Conservation (phyloP, 163 green algal genomes). For the Trebouxiophyceae sp. region DNA sequence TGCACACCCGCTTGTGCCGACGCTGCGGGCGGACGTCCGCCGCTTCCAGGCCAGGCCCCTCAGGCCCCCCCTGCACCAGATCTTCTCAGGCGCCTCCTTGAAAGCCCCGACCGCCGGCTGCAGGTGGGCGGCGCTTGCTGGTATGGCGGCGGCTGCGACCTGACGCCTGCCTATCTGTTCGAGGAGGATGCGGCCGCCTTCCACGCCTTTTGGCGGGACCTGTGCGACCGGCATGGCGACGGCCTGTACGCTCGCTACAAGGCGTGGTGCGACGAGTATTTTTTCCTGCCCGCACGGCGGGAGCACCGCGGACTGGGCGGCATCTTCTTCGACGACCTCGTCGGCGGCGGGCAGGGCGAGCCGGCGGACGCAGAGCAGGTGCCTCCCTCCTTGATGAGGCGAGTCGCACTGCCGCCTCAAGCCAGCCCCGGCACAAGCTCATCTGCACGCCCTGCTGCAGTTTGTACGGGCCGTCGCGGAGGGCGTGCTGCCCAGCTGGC, state of each 20-base stretch:
- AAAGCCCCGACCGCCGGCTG: no score
- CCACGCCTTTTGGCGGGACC: constrained; percentile 73
- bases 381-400: neutral
- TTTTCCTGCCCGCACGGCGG: constrained; percentile 88
- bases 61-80: neutral
- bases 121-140: constrained; percentile 69
- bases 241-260: constrained; percentile 79
- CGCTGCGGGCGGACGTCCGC: constrained; percentile 88
- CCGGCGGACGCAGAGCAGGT: neutral
- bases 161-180: constrained; percentile 89
- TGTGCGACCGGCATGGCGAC: constrained; percentile 43
- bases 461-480: constrained; percentile 60
- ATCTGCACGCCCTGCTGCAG: constrained; percentile 8
- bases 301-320: constrained; percentile 94
- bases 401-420: no score
- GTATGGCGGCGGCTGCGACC: constrained; percentile 91
- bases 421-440: no score
- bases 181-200: constrained; percentile 70
- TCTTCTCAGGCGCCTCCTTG: no score
- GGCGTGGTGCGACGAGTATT: constrained; percentile 92
- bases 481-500: constrained; percentile 76
- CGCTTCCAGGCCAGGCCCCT: constrained; percentile 62
- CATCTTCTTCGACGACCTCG: constrained; percentile 98
- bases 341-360: constrained; percentile 2
- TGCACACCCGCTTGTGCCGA: constrained; percentile 81